Conservation (phyloP, 2,329 filamentous ascomycete species). For the Arthrinium puccinioides region DNA sequence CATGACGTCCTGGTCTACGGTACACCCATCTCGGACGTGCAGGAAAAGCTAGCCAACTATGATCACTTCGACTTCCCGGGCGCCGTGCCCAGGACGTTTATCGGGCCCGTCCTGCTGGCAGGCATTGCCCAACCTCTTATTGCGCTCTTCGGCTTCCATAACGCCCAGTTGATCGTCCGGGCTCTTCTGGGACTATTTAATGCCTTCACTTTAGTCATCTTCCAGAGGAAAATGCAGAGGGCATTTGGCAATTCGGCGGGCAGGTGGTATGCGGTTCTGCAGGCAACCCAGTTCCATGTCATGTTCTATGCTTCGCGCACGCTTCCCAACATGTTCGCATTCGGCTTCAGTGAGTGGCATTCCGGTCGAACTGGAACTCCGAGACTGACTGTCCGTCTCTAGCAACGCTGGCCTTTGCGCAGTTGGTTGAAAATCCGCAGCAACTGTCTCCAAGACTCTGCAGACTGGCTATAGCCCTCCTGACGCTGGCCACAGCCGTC, state of each 20-base stretch:
- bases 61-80: constrained; percentile 90
- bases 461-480: constrained; percentile 60
- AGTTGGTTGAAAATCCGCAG: constrained; percentile 31
- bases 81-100: constrained; percentile 83
- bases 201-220: constrained; percentile 57
- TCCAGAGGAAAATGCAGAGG: constrained; percentile 54
- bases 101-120: constrained; percentile 72
- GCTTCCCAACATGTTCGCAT: constrained; percentile 94
- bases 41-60: constrained; percentile 56
- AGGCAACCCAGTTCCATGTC: constrained; percentile 83
- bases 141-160: constrained; percentile 43
- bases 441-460: constrained; percentile 35
- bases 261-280: constrained; percentile 73
- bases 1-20: constrained; percentile 86
- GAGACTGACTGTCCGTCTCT: constrained; percentile 4
- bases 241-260: constrained; percentile 63
- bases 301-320: constrained; percentile 89
- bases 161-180: constrained; percentile 59
- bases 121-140: constrained; percentile 63
- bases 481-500: constrained; percentile 74
- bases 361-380: too few species aligned
- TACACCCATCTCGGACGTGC: constrained; percentile 52
- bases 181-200: constrained; percentile 74
- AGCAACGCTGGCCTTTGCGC: constrained; percentile 60
- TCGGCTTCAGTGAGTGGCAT: constrained; percentile 71